phyloP scores from a whole-genome alignment of 495 filamentous ascomycete genomes.

The Penicillium mononematosum region DNA sequence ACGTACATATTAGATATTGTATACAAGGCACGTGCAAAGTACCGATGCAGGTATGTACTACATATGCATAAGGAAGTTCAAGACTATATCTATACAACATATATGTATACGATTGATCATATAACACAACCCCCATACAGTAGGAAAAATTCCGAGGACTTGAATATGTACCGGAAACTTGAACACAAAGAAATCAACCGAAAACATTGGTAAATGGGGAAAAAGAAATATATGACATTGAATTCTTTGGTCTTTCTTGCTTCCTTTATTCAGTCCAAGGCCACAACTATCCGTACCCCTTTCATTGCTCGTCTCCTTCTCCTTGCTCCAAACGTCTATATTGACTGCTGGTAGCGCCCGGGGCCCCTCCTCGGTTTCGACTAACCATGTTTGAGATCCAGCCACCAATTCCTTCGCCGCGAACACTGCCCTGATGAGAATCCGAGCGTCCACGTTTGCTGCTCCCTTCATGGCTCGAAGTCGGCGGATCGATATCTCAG shows the following conservation, averaged over 20 bases:
- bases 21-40: too few species aligned
- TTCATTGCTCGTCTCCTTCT: slow-evolving; percentile 42
- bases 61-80: not conserved
- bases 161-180: not conserved
- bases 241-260: slow-evolving; percentile 9
- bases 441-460: slow-evolving; percentile 44
- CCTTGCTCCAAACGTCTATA: slow-evolving; percentile 68
- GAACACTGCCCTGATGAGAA: slow-evolving; percentile 28
- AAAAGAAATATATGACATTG: not conserved
- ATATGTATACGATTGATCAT: not conserved
- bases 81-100: slow-evolving; percentile 2
- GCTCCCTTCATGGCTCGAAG: slow-evolving; percentile 43
- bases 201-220: not conserved
- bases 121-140: not conserved
- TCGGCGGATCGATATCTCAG: slow-evolving; percentile 72
- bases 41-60: not conserved
- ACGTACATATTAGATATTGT: too few species aligned
- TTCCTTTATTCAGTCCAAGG: slow-evolving; percentile 21
- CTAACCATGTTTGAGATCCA: slow-evolving; percentile 67
- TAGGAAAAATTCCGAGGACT: not conserved
- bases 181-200: not conserved
- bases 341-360: slow-evolving; percentile 46
- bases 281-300: not conserved
- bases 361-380: slow-evolving; percentile 49
- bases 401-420: slow-evolving; percentile 60